Evolutionary conservation across 2,329 filamentous ascomycete species (phyloP), one percentile per base, ranked within the genome.

Genomic region (Arthroderma sp.): DNA sequence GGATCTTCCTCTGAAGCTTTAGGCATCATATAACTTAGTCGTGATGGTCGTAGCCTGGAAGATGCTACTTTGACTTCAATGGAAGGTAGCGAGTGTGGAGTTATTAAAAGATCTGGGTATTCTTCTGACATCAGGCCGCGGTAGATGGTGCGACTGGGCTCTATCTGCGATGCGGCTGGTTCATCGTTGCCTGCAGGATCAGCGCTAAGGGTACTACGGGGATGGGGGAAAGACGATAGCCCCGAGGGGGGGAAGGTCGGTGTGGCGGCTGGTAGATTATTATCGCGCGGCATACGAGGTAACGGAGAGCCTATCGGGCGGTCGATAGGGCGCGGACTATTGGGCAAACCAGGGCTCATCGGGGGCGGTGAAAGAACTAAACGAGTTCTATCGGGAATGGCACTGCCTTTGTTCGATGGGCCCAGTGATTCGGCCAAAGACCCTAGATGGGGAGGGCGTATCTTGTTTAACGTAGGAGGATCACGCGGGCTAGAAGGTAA

Each of bases 31-130:
- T 91, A 76, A 59, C 88, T 95, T 33, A 86, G 80, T 51, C 89
- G 74, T 0, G 89, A 94, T 9, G 89, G 91, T 58, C 86, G 87
- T 71, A 98, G 80, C n/a, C 91, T 80, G 22, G 91, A 96, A 4
- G 91, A 96, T 3, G 87, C 86, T 3, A 95, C 89, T 59, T 77
- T 85, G 40, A 95, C 80, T 51, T 83, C 77, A 45, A 98, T 82
- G 1, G 85, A 86, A 3, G 86, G 83, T 5, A 98, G 70, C 4
- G 88, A 87, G 59, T 94, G 93, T 0, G 91, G 89, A 6, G 87
- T 80, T 1, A 98, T 71, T 22, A 96, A 67, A 5, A 96, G 72
- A 50, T 86, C 83, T 1, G 89, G 87, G 58, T 87, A 89, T 52
- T 94, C 84, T 0, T 94, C 86, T 0, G 83, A 86, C 4, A 86